Evolutionary conservation across 441 rosid species (phyloP), one percentile per base, ranked within the genome.

Genomic region (Pelargonium australe): DNA sequence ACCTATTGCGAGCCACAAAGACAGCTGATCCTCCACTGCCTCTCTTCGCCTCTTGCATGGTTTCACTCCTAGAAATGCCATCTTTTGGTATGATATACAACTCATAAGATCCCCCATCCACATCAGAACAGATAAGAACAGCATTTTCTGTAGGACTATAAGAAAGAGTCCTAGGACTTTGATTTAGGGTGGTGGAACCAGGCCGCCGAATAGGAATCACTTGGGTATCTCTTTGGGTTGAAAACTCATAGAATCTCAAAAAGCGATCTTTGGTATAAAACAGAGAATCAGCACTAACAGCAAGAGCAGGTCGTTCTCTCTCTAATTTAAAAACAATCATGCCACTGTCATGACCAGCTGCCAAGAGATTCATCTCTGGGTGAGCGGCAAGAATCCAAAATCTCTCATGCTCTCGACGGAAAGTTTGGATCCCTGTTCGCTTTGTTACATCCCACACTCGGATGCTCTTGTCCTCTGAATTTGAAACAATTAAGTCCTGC

Each of bases 281-380:
- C 64, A 92, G 64, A 43, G 86, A 82, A 70, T 90, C 87, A 10
- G 87, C 90, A 74, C 93, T 90, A 55, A 90, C 79, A 6, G 93
- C 83, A 86, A 90, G 89, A 8, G 98, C 98, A 72, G 98, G 95
- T 8, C 95, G 78, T 73, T 92, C 96, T 79, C 96, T 88, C 84
- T 88, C 96, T 70, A 92, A 80, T 73, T 92, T 92, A 69, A 92
- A 92, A 20, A 92, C 98, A 53, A 90, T 83, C 98, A 92, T 86
- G n/a, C 98, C 98, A 75, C 85, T 86, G 75, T 92, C 98, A 78
- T 92, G 98, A 20, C 98, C 96, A 2, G 98, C 96, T 60, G 98
- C 98, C 76, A 92, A 77, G 64, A 92, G 84, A 78, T 92, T 92
- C 86, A 85, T 88, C 76, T 88, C 93, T 3, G 98, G 98, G 67